Conservation (phyloP, 768 basidiomycete genomes). For the Aureoboletus auriporus region DNA sequence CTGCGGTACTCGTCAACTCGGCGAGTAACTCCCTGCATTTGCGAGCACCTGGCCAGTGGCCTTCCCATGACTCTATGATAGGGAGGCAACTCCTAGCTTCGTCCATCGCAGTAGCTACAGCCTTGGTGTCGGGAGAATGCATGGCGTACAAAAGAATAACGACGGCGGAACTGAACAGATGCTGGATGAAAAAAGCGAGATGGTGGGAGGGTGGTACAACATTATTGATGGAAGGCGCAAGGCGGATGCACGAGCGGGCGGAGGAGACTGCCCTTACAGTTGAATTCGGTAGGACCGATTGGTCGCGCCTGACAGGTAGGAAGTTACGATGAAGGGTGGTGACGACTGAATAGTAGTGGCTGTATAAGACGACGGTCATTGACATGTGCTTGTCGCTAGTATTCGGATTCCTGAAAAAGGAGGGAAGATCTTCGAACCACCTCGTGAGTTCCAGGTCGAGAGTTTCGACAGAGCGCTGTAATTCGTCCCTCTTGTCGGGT, state of each 20-base stretch:
- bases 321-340: constrained; percentile 88
- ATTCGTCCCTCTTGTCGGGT: constrained; percentile 66
- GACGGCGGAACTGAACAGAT: constrained; percentile 84
- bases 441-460: constrained; percentile 73
- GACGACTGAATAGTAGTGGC: constrained; percentile 84
- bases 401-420: constrained; percentile 69
- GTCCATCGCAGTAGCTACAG: constrained; percentile 71
- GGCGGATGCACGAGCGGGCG: constrained; percentile 79
- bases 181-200: constrained; percentile 86
- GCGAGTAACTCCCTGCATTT: constrained; percentile 81
- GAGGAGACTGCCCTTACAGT: constrained; percentile 78
- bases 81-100: constrained; percentile 71
- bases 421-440: constrained; percentile 81
- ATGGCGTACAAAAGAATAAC: constrained; percentile 83
- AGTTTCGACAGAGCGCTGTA: constrained; percentile 75
- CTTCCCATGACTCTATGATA: constrained; percentile 78
- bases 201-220: constrained; percentile 84
- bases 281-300: constrained; percentile 64
- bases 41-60: constrained; percentile 81
- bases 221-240: constrained; percentile 81
- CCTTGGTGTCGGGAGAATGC: constrained; percentile 67
- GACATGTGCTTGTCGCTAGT: constrained; percentile 77
- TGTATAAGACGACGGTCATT: constrained; percentile 82
- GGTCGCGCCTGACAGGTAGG: constrained; percentile 73
- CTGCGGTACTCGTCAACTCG: constrained; percentile 66